These are phyloP conservation scores for Phoenix roebelenii DNA, from an alignment of 176 grass and related monocot species.

Conservation along the genomic window DNA sequence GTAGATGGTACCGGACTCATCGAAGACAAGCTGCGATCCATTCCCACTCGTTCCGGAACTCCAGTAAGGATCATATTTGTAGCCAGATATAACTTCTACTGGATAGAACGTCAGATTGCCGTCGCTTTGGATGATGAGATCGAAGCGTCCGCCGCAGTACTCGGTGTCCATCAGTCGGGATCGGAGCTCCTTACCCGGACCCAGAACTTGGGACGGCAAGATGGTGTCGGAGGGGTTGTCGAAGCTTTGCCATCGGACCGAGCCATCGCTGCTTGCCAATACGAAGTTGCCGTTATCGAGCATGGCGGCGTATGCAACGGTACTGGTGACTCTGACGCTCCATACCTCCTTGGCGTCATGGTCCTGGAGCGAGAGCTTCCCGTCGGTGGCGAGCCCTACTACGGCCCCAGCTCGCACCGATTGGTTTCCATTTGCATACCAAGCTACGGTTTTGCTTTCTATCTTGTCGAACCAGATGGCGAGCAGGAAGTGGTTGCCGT, in stretches of 20 bases:
- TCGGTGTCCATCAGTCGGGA: slow-evolving; percentile 24
- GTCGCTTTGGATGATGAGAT: slow-evolving; percentile 6
- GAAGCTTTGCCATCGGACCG: slow-evolving; percentile 31
- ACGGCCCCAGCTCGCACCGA: neutral
- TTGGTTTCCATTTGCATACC: slow-evolving; percentile 24
- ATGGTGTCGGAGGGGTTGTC: slow-evolving; percentile 33
- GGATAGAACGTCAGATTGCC: slow-evolving; percentile 24
- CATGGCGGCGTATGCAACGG: slow-evolving; percentile 27
- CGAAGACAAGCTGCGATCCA: slow-evolving; percentile 26
- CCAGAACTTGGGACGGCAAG: slow-evolving; percentile 29
- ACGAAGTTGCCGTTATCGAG: slow-evolving; percentile 42
- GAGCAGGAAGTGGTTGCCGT: slow-evolving; percentile 21
- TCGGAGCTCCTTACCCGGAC: neutral
- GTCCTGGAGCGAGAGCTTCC: slow-evolving; percentile 21
- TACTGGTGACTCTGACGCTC: slow-evolving; percentile 1
- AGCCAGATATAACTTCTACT: neutral
- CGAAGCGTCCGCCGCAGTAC: slow-evolving; percentile 36
- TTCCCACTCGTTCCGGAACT: neutral
- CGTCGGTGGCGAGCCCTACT: slow-evolving; percentile 23
- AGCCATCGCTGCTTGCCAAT: slow-evolving; percentile 16
- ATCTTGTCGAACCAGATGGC: slow-evolving; percentile 47
- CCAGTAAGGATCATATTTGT: slow-evolving; percentile 28
- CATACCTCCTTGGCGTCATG: slow-evolving; percentile 9
- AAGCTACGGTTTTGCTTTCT: slow-evolving; percentile 23
- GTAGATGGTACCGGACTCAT: slow-evolving; percentile 28